Evolutionary conservation across 139 green algal species (phyloP).

Genomic region (Nannochloris sp.): DNA sequence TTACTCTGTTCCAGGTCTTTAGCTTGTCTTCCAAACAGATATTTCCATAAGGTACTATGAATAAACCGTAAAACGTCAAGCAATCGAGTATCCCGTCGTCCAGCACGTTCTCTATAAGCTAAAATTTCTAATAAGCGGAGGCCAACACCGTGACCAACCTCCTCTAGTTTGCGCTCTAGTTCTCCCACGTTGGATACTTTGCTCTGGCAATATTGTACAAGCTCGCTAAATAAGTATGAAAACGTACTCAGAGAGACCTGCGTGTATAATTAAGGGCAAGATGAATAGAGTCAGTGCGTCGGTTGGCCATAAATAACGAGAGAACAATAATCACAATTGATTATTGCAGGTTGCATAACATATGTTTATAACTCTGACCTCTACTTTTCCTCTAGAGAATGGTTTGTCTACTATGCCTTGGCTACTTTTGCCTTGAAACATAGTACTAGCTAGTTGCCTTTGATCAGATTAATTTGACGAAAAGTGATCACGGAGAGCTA

Average conservation of each 20-base stretch:
- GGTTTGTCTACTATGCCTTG: conserved; percentile 57
- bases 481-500: no score
- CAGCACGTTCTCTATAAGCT: conserved; percentile 64
- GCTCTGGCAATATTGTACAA: conserved; percentile 90
- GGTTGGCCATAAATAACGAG: no score
- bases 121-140: conserved; percentile 81
- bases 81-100: conserved; percentile 58
- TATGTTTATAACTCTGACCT: conserved; percentile 30
- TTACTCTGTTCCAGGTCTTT: conserved; percentile 94
- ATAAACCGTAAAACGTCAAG: conserved; percentile 90
- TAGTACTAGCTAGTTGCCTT: no score
- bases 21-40: conserved; percentile 87
- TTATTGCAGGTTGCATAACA: no score
- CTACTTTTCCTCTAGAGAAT: conserved; percentile 45
- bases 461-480: no score
- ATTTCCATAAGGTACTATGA: conserved; percentile 83
- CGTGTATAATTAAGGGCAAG: not conserved
- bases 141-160: conserved; percentile 76
- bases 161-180: conserved; percentile 85
- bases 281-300: not conserved
- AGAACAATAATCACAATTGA: not conserved
- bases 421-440: conserved; percentile 15
- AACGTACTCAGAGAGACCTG: conserved; percentile 82
- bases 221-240: conserved; percentile 90
- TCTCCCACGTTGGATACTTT: conserved; percentile 79